Base-by-base conservation (phyloP, 2,329 filamentous ascomycete genomes). In the Thielaviopsis ethacetica region DNA sequence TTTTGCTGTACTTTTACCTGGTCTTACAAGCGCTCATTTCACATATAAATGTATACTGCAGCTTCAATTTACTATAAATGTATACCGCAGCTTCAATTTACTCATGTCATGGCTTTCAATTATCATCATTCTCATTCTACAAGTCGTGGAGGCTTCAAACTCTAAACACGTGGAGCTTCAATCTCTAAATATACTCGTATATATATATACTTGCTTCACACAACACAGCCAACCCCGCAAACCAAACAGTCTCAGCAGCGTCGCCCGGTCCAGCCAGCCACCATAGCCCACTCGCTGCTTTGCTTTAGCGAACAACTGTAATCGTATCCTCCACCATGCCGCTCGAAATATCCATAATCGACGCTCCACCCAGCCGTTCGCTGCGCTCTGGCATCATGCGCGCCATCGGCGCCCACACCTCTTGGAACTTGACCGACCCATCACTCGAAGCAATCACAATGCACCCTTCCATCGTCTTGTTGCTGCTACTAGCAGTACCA, bases 361-460 rank as follows among this genome's bases (percentile, higher is more conserved):
- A 44, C 17, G 38, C 47, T 41, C 54, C 54, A 15, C 50, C 49
- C 21, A 58, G 24, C 9, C 50, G 38, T 12, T 51, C 30, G 41
- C 56, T 53, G n/a, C 56, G 38, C 5, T 19, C 70, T 22, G 74
- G 70, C 21, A 76, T 79, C 9, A 74, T 72, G 66, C 79, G 84
- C 64, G 73, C 76, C 49, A 77, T 73, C 1, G 80, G 79, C n/a
- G 79, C 78, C 93, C 91, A 97, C 12, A 98, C 83, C 72, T 97
- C 91, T 69, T 97, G 90, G 66, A 97, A 97, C 68, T 93, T 93
- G 70, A 97, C 86, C 65, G 82, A 94, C 68, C 89, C 85, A 71
- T 97, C 91, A 67, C 90, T 95, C 51, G 88, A 86, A 17, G 91
- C 91, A 57, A 98, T 86, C 19, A 96, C 86, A 64, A 98, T 84